Percentiles rank a stretch among this genome's conserved stretches.
phyloP scores from a whole-genome alignment of 1,284 basidiomycete species.

The Garcileccinum viscosum region DNA sequence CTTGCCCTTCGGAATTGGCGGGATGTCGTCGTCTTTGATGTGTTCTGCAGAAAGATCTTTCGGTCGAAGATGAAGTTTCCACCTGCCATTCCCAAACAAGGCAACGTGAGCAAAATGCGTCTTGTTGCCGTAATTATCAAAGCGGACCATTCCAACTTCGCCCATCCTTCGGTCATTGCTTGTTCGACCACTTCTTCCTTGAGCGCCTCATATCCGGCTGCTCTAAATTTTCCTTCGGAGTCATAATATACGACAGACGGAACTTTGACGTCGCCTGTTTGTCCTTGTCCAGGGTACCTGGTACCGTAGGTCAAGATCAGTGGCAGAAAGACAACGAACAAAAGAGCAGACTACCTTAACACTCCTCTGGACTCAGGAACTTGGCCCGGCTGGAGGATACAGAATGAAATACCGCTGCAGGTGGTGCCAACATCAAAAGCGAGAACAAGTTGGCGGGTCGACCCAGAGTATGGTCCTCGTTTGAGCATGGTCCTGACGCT shows the following conservation, averaged over 20 bases:
- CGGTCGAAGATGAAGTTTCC: constrained; percentile 60
- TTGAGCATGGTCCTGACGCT: constrained; percentile 17
- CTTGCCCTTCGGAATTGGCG: constrained; percentile 52
- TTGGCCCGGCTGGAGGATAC: constrained; percentile 37
- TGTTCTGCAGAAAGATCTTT: constrained; percentile 31
- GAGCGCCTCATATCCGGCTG: constrained; percentile 50
- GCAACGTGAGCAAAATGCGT: constrained; percentile 38
- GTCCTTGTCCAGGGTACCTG: background rate
- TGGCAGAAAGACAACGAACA: constrained; percentile 2
- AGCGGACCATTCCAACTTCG: constrained; percentile 53
- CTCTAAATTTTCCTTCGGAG: constrained; percentile 21
- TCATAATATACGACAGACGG: background rate
- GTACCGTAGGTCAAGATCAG: background rate
- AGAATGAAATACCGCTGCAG: constrained; percentile 53
- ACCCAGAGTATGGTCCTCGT: constrained; percentile 22
- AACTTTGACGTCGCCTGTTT: background rate
- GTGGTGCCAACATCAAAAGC: constrained; percentile 59
- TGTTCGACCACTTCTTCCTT: constrained; percentile 42
- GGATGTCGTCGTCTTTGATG: constrained; percentile 39
- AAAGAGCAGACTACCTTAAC: background rate
- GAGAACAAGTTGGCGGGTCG: constrained; percentile 46
- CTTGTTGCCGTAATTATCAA: constrained; percentile 42
- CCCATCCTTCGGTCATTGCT: constrained; percentile 49
- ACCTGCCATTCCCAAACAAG: constrained; percentile 47
- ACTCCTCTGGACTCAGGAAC: background rate